Conservation (phyloP, 2,329 filamentous ascomycete genomes). For the Sporothrix curviconia region DNA sequence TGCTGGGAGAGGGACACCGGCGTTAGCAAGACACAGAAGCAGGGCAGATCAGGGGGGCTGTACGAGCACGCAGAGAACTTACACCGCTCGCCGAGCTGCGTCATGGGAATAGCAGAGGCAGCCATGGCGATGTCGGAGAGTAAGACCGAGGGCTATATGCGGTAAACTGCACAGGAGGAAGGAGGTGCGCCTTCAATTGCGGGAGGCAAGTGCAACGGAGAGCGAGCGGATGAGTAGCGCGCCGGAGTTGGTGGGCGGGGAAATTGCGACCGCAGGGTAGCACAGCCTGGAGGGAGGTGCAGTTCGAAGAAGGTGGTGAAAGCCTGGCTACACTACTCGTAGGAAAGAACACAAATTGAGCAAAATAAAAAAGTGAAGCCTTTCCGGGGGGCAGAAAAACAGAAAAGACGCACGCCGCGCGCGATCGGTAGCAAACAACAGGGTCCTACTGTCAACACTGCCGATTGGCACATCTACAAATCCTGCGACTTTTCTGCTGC, state of each 20-base stretch:
- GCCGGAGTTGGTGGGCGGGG: not conserved
- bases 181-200: not conserved
- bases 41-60: not conserved
- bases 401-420: not conserved
- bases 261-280: slow-evolving; percentile 2
- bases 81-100: slow-evolving; percentile 40
- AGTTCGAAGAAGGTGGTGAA: not conserved
- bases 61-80: slow-evolving; percentile 20
- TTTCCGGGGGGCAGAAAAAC: not conserved
- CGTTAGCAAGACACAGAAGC: slow-evolving; percentile 1
- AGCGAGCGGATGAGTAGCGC: no score
- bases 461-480: no score
- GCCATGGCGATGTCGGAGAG: slow-evolving; percentile 14
- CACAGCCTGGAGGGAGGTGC: not conserved
- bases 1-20: no score
- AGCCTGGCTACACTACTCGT: no score
- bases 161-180: not conserved
- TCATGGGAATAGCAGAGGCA: slow-evolving; percentile 32
- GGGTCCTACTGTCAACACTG: no score
- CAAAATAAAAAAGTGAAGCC: not conserved
- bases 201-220: not conserved
- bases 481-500: no score
- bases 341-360: not conserved
- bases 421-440: not conserved
- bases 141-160: not conserved